Conservation (phyloP, 768 basidiomycete genomes). For the Rossbeevera mucosa region DNA sequence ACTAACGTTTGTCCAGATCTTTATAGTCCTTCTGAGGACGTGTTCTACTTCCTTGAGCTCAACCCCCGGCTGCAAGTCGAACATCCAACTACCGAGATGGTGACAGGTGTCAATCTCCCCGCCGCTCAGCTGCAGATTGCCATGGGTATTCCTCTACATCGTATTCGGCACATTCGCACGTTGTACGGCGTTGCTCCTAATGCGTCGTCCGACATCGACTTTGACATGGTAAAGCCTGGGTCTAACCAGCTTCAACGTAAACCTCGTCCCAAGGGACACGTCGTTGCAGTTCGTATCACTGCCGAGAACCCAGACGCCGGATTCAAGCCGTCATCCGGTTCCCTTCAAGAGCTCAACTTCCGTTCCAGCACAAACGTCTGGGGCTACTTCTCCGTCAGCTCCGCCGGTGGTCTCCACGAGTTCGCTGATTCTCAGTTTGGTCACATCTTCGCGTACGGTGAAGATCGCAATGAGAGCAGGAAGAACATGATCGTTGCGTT, state of each 20-base stretch:
- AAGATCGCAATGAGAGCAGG: constrained; percentile 88
- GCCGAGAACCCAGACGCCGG: constrained; percentile 99
- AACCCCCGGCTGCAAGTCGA: constrained; percentile 99
- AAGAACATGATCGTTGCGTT: constrained; percentile 99
- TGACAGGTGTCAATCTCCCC: constrained; percentile 96
- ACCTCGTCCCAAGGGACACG: constrained; percentile 95
- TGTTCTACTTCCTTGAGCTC: constrained; percentile 96
- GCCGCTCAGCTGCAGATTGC: constrained; percentile 96
- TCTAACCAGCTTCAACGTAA: constrained; percentile 87
- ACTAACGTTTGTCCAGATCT: constrained; percentile 54
- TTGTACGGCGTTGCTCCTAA: constrained; percentile 93
- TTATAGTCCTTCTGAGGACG: constrained; percentile 89
- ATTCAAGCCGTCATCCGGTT: constrained; percentile 97
- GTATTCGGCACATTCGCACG: constrained; percentile 92
- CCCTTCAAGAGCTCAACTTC: constrained; percentile 98
- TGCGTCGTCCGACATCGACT: constrained; percentile 90
- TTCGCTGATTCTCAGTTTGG: constrained; percentile 99
- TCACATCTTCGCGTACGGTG: constrained; percentile 98
- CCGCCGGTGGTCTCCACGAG: constrained; percentile 95
- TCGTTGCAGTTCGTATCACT: constrained; percentile 98
- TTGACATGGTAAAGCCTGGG: constrained; percentile 89
- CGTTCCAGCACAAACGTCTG: constrained; percentile 98
- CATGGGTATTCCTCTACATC: constrained; percentile 96
- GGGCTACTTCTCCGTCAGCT: constrained; percentile 98
- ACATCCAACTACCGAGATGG: constrained; percentile 99